Evolutionary conservation across 2,329 filamentous ascomycete genomes (phyloP), one percentile per base, ranked within the genome.

Genomic region (Dactylella cylindrospora): DNA sequence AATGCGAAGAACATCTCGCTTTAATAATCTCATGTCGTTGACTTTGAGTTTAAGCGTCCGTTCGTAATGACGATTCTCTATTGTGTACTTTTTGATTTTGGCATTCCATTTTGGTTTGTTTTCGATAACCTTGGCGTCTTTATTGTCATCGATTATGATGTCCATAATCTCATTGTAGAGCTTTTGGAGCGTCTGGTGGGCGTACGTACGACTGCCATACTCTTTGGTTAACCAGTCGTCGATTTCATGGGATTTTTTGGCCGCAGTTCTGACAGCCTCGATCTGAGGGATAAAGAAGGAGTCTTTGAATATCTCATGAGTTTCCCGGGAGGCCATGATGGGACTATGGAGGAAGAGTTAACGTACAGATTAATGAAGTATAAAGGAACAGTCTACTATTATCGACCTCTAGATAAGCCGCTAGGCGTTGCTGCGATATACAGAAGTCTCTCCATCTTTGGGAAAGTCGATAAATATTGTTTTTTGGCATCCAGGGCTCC

Each of bases 291-390:
- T 23, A 20, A 32, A 61, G 43, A 49, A 61, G 1, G 1, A 3
- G 0, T 53, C 32, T 20, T 52, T 8, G n/a, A 53, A 53, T 10
- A 52, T 51, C 7, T 35, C 22, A n/a, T 59, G 53, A 25, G 50
- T 45, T 10, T 38, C 17, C 5, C 8, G n/a, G 9, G 19, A 25
- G 4, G 19, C 20, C 13, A 26, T 41, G 13, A 3, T 23, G 3
- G 19, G 33, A n/a, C n/a, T n/a, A n/a, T n/a, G n/a, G n/a, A n/a
- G n/a, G n/a, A n/a, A n/a, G n/a, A n/a, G n/a, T n/a, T n/a, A n/a
- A n/a, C n/a, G n/a, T n/a, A n/a, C n/a, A n/a, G n/a, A n/a, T n/a
- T n/a, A n/a, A n/a, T n/a, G n/a, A n/a, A n/a, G n/a, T n/a, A n/a
- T n/a, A n/a, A n/a, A n/a, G n/a, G n/a, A n/a, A n/a, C n/a, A n/a